These are phyloP conservation scores for Oenanthe javanica DNA, from an alignment of 140 eudicot species.

Conservation along the genomic window DNA sequence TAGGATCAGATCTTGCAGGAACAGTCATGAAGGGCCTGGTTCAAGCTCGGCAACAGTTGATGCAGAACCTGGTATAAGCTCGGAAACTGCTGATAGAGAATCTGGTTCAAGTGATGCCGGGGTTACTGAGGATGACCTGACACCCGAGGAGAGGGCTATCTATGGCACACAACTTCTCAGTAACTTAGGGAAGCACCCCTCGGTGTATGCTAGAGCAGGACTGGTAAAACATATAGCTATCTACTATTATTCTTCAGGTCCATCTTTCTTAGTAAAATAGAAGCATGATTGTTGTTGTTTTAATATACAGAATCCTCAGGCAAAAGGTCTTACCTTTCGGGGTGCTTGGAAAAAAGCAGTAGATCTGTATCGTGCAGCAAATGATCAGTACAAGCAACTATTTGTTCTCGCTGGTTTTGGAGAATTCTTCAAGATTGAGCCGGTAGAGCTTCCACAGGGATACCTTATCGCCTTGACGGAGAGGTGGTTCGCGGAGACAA, in stretches of 20 bases:
- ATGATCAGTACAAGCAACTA: constrained; percentile 12
- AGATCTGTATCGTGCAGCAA: constrained; percentile 11
- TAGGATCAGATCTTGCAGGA: not conserved
- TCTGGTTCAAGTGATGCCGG: too few species aligned
- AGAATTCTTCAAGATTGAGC: constrained; percentile 8
- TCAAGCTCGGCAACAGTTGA: not conserved
- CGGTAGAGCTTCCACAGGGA: constrained; percentile 11
- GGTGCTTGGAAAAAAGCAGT: constrained; percentile 15
- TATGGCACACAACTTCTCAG: not conserved
- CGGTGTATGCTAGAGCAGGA: constrained; percentile 7
- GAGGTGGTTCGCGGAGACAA: constrained; percentile 9
- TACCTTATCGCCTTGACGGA: constrained; percentile 8
- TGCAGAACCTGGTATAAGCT: not conserved
- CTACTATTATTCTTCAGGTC: not conserved
- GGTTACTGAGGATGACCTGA: not conserved
- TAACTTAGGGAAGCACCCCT: constrained; percentile 2
- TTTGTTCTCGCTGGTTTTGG: constrained; percentile 1
- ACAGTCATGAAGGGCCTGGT: too few species aligned
- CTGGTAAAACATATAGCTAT: not conserved
- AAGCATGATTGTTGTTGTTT: not conserved
- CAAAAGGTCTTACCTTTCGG: constrained; percentile 6
- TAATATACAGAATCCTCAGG: not conserved
- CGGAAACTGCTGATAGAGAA: too few species aligned
- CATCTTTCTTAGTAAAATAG: not conserved
- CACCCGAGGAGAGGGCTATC: not conserved